Evolutionary conservation across 331 rosid genomes (phyloP).

Genomic region (Pyracantha coccinea): DNA sequence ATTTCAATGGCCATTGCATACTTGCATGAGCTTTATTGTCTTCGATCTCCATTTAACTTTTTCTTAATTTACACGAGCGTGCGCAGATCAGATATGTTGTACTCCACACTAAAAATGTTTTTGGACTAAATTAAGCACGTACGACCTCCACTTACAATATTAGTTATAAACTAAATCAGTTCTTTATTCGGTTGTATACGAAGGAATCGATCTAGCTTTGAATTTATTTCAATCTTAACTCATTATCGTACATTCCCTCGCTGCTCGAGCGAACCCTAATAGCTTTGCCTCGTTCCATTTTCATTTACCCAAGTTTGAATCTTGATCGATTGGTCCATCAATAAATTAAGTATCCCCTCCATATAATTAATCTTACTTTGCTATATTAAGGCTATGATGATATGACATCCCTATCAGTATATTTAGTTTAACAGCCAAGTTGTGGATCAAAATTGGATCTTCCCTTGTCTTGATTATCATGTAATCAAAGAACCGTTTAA

Average conservation of each 20-base stretch:
- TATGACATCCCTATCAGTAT: background rate
- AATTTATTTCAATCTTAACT: background rate
- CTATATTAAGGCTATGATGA: background rate
- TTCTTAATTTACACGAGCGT: background rate
- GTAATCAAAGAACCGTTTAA: background rate
- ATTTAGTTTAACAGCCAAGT: background rate
- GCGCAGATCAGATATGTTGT: background rate
- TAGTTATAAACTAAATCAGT: too few species aligned
- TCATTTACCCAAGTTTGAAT: background rate
- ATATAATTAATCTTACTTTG: background rate
- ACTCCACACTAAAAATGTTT: background rate
- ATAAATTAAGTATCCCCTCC: background rate
- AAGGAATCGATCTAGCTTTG: too few species aligned
- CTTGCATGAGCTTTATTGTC: slow-evolving; percentile 1
- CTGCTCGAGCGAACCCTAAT: background rate
- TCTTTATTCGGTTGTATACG: too few species aligned
- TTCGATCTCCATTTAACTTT: background rate
- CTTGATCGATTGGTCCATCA: background rate
- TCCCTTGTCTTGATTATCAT: slow-evolving; percentile 20
- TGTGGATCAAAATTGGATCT: slow-evolving; percentile 13
- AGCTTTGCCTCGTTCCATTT: background rate
- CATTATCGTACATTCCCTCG: background rate
- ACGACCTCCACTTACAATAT: background rate
- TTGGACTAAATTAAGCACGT: background rate
- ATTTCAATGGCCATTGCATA: slow-evolving; percentile 6